These are phyloP conservation scores for Aspergillus candidus DNA, from an alignment of 2,329 filamentous ascomycete species.

Conservation along the genomic window DNA sequence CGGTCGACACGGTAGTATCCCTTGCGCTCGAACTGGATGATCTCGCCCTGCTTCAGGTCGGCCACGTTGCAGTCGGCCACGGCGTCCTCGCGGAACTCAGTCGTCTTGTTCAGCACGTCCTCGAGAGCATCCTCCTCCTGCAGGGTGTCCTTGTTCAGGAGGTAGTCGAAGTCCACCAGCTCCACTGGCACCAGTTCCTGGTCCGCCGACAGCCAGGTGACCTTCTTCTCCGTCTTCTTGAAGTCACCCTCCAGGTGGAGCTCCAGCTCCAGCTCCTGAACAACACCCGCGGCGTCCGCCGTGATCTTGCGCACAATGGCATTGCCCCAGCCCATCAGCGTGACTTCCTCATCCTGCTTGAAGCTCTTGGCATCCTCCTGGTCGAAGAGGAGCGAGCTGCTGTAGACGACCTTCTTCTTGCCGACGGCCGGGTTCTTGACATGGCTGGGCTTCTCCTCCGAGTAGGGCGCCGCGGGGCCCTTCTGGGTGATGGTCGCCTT, in stretches of 20 bases:
- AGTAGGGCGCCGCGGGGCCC: constrained; percentile 57
- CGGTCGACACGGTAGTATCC: constrained; percentile 84
- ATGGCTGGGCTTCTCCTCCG: constrained; percentile 77
- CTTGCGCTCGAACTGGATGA: constrained; percentile 91
- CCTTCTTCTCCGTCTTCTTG: constrained; percentile 93
- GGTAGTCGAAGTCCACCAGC: constrained; percentile 89
- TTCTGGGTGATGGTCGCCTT: constrained; percentile 55
- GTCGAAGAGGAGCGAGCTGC: constrained; percentile 70
- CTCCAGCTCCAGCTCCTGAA: constrained; percentile 70
- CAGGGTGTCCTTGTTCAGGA: constrained; percentile 91
- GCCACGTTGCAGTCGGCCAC: constrained; percentile 75
- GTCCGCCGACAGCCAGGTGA: constrained; percentile 80
- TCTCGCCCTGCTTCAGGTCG: constrained; percentile 74
- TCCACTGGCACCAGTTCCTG: constrained; percentile 76
- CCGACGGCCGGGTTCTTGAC: constrained; percentile 82
- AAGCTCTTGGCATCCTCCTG: constrained; percentile 80
- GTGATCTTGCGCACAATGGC: constrained; percentile 47
- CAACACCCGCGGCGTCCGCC: constrained; percentile 47
- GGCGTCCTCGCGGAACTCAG: constrained; percentile 67
- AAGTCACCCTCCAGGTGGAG: constrained; percentile 90
- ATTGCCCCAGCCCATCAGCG: constrained; percentile 90
- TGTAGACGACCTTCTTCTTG: constrained; percentile 77
- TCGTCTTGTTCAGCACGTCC: constrained; percentile 71
- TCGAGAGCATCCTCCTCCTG: constrained; percentile 82
- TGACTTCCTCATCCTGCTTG: constrained; percentile 81